Conservation (phyloP, 768 basidiomycete genomes). For the Russula lepida region DNA sequence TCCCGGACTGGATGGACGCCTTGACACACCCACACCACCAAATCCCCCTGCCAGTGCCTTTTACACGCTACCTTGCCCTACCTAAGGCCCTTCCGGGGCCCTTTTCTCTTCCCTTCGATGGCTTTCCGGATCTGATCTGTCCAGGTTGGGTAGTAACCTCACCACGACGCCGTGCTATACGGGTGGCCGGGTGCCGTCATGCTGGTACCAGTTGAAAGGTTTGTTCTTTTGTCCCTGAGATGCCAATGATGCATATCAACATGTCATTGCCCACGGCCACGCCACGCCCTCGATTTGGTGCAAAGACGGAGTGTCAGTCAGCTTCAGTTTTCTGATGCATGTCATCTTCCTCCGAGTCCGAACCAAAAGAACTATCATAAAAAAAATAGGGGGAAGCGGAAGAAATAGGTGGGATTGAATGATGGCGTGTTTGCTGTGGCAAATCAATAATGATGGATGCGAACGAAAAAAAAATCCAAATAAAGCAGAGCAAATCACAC, state of each 20-base stretch:
- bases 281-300: neutral
- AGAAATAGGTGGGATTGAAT: neutral
- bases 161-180: neutral
- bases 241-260: neutral
- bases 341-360: neutral
- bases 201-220: neutral
- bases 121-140: neutral
- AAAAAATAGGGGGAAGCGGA: neutral
- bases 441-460: neutral
- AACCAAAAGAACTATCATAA: neutral
- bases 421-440: neutral
- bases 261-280: neutral
- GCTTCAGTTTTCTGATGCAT: neutral
- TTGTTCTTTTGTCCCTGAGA: neutral
- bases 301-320: neutral
- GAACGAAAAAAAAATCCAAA: neutral
- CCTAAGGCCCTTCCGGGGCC: neutral
- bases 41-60: neutral
- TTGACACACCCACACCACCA: neutral
- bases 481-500: neutral
- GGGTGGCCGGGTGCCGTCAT: neutral
- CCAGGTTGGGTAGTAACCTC: neutral
- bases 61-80: neutral
- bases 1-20: neutral
- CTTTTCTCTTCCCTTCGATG: neutral